Evolutionary conservation across 805 yeast genomes (phyloP), one percentile per base, ranked within the genome.

Genomic region (Lipomyces orientalis): DNA sequence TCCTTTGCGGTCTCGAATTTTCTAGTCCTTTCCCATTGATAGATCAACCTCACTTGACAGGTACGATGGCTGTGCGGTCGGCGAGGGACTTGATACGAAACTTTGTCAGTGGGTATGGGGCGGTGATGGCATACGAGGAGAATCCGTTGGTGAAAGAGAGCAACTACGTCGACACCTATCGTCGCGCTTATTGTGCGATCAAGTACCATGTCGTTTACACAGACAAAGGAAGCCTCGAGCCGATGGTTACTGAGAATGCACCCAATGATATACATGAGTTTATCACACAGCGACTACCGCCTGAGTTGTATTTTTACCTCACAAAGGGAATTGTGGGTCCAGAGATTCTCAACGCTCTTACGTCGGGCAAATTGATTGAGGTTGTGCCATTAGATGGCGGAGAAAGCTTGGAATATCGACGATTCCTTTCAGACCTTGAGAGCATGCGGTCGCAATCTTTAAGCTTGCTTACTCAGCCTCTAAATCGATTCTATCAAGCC

Each of bases 241-340:
- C 91, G 22, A 80, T 83, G 64, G 79, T 78, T n/a, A 84, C 81
- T 62, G 82, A 81, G 51, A 80, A 80, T 63, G 79, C 89, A 58
- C 98, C 98, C 2, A 85, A 86, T 68, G 97, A 93, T 77, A 81
- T 91, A 12, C 95, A 91, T 76, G 93, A 88, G 58, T 85, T 93
- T 58, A 83, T 95, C 60, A 92, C 96, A 9, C 91, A 90, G 77
- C 86, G 93, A 75, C 81, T 95, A 61, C 96, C 98, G 1, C 90
- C 91, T 63, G 98, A 93, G 78, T 83, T 90, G 54, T 89, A 86
- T 74, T 93, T 89, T 76, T 95, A 92, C 77, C 87, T 87, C 75
- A 89, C 96, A 0, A 78, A 90, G 66, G 98, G 98, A 1, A 76
- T 93, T 31, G 80, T 90, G 12, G 85, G 88, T 7, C 79, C 88